These are phyloP conservation scores for Neofusicoccum umdonicola DNA, from an alignment of 2,329 filamentous ascomycete species.

Conservation along the genomic window DNA sequence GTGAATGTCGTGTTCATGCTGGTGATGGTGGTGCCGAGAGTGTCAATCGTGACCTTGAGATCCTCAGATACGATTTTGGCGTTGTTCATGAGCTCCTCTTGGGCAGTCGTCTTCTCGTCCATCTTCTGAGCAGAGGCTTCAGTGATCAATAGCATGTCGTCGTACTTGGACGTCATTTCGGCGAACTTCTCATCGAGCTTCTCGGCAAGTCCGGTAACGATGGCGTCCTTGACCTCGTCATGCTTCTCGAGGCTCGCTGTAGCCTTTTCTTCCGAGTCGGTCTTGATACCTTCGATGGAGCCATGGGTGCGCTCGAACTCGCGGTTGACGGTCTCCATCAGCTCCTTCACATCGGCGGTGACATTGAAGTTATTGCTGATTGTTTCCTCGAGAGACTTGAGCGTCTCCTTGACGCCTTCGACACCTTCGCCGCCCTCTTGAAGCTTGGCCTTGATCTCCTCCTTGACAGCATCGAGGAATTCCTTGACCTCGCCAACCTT, in stretches of 20 bases:
- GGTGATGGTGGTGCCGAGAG: conserved; percentile 65
- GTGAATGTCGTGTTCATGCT: conserved; percentile 61
- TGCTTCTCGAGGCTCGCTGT: conserved; percentile 57
- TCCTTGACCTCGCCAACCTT: conserved; percentile 75
- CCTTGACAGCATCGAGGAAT: conserved; percentile 75
- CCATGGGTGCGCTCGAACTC: conserved; percentile 87
- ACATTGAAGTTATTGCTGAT: conserved; percentile 50
- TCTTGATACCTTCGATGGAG: conserved; percentile 74
- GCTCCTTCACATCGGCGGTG: conserved; percentile 52
- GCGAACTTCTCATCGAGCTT: conserved; percentile 75
- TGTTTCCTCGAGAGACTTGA: conserved; percentile 69
- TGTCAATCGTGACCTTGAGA: conserved; percentile 80
- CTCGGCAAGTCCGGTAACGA: conserved; percentile 53
- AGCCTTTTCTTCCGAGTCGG: conserved; percentile 68
- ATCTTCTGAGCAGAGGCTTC: conserved; percentile 72
- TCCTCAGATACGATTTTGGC: conserved; percentile 84
- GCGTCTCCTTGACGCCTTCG: conserved; percentile 54
- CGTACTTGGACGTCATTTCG: conserved; percentile 81
- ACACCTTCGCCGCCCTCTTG: conserved; percentile 71
- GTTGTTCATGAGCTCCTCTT: conserved; percentile 69
- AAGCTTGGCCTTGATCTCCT: conserved; percentile 72
- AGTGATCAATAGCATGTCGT: conserved; percentile 73
- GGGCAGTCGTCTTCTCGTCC: conserved; percentile 70
- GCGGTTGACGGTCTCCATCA: conserved; percentile 71
- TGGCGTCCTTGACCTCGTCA: conserved; percentile 56